phyloP scores from a whole-genome alignment of 371 early-diverging fungal species.

The Phascolomyces articulosus region DNA sequence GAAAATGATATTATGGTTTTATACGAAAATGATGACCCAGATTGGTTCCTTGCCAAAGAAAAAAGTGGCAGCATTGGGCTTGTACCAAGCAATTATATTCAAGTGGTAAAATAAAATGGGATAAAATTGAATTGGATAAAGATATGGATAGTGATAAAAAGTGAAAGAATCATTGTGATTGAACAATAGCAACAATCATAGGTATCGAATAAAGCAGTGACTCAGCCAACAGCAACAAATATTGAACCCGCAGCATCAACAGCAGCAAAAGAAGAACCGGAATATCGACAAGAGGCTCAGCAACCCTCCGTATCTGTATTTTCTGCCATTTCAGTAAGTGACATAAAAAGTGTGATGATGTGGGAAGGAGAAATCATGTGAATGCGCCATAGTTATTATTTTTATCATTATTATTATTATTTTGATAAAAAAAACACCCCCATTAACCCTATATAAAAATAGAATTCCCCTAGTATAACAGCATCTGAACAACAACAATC shows the following conservation, averaged over 20 bases:
- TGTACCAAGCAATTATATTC: constrained; percentile 80
- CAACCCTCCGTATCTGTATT: constrained; percentile 25
- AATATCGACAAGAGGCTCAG: neutral
- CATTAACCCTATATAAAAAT: neutral
- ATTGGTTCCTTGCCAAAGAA: constrained; percentile 75
- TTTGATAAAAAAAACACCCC: too few species aligned
- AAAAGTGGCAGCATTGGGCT: constrained; percentile 63
- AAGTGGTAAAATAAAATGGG: constrained; percentile 32
- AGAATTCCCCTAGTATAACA: neutral
- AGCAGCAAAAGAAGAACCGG: neutral
- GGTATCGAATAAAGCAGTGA: constrained; percentile 11
- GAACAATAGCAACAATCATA: neutral
- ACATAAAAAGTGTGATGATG: neutral
- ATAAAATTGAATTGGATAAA: neutral
- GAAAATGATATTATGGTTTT: constrained; percentile 75
- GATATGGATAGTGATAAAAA: neutral
- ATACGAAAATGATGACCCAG: constrained; percentile 76
- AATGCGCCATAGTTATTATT: too few species aligned
- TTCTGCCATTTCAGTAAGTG: constrained; percentile 18
- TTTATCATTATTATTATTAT: too few species aligned
- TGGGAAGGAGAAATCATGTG: neutral
- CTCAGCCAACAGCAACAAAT: neutral
- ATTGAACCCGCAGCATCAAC: neutral
- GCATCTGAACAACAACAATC: neutral
- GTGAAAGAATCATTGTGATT: neutral